Evolutionary conservation across 495 filamentous ascomycete genomes (phyloP).

Genomic region (Aspergillus baeticus): DNA sequence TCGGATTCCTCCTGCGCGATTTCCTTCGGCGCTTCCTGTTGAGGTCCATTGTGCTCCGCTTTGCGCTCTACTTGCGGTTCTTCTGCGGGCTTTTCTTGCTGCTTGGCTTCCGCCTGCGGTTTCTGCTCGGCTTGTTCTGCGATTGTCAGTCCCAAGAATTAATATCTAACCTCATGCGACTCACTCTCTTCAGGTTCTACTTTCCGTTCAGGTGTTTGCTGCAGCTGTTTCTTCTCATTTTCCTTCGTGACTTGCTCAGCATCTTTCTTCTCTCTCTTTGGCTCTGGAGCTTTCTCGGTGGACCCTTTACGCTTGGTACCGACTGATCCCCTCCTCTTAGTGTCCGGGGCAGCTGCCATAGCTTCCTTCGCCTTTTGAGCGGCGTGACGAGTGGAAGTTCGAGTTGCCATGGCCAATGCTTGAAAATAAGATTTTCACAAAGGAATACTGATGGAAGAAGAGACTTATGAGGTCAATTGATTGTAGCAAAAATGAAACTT

Average conservation of each 20-base stretch:
- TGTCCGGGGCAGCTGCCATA: conserved; percentile 29
- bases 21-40: conserved; percentile 5
- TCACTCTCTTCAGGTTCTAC: conserved; percentile 4
- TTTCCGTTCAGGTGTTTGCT: not conserved
- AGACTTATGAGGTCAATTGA: not conserved
- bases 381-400: conserved; percentile 44
- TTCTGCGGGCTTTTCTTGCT: not conserved
- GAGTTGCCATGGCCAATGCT: conserved; percentile 27
- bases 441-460: not conserved
- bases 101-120: not conserved
- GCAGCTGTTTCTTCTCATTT: not conserved
- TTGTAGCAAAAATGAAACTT: not conserved
- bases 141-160: not conserved
- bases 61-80: not conserved
- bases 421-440: not conserved
- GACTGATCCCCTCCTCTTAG: conserved; percentile 20
- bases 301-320: conserved; percentile 38
- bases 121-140: not conserved
- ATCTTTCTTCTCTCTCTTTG: conserved; percentile 36
- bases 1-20: conserved; percentile 34
- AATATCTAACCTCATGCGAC: not conserved
- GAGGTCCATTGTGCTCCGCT: not conserved
- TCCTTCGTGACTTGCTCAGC: conserved; percentile 1
- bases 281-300: conserved; percentile 22
- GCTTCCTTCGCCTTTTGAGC: conserved; percentile 48